phyloP scores from a whole-genome alignment of 1,284 basidiomycete species.

The Cystobasidiaceae sp. region DNA sequence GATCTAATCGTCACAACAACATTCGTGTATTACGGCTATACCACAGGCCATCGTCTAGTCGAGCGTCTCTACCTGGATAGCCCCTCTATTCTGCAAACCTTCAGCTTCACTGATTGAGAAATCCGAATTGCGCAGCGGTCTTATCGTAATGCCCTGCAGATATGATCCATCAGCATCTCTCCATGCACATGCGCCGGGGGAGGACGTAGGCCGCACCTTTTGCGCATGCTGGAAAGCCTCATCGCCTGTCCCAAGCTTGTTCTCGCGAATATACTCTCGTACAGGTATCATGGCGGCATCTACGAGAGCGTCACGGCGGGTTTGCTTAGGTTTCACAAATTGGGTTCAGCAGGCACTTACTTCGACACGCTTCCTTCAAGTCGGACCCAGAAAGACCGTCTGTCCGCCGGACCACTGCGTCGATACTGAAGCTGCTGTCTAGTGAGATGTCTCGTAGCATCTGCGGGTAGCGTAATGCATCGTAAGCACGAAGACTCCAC shows the following conservation, averaged over 20 bases:
- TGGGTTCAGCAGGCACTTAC: slow-evolving; percentile 46
- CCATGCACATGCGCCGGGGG: no score
- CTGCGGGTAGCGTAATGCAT: slow-evolving; percentile 48
- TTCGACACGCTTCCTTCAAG: slow-evolving; percentile 88
- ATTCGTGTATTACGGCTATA: not conserved
- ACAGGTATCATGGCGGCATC: slow-evolving; percentile 84
- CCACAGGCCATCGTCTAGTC: not conserved
- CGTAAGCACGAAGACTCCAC: not conserved
- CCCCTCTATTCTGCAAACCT: slow-evolving; percentile 20
- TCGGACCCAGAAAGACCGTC: slow-evolving; percentile 85
- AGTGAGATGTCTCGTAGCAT: slow-evolving; percentile 77
- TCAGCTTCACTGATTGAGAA: slow-evolving; percentile 26
- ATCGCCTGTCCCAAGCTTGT: slow-evolving; percentile 22
- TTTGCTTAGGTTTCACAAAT: not conserved
- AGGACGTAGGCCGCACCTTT: slow-evolving; percentile 4
- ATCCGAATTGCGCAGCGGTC: slow-evolving; percentile 28
- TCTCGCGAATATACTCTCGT: slow-evolving; percentile 57
- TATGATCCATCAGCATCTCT: not conserved
- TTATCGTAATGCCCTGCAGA: slow-evolving; percentile 22
- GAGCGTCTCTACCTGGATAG: slow-evolving; percentile 13
- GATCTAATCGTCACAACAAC: not conserved
- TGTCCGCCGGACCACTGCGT: slow-evolving; percentile 64
- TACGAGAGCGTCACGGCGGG: not conserved
- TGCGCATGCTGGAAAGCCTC: slow-evolving; percentile 21
- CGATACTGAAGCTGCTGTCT: slow-evolving; percentile 61